Percentiles rank a stretch among this genome's conserved stretches.
Conservation (phyloP, 2,329 filamentous ascomycete genomes). For the Torrubiella hemipterigena region DNA sequence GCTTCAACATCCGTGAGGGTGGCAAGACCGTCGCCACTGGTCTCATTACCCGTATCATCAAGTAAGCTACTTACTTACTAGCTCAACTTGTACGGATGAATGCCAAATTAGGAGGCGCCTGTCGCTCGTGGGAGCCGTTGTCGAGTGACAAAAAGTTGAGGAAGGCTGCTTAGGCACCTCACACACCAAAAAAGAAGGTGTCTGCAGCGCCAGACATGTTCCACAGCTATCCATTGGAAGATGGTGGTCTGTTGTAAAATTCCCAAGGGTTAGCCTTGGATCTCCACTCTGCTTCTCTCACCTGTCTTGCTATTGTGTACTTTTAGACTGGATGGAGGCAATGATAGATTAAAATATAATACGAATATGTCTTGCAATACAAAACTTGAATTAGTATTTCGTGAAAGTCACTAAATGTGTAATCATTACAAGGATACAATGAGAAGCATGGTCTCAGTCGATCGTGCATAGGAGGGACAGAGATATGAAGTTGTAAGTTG, state of each 20-base stretch:
- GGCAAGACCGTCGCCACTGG: constrained; percentile 80
- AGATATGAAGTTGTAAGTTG: too few relatives aligned
- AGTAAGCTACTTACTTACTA: too few relatives aligned
- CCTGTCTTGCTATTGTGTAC: constrained; percentile 23
- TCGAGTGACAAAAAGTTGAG: too few relatives aligned
- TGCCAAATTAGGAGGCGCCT: too few relatives aligned
- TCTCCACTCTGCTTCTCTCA: constrained; percentile 29
- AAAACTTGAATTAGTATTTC: not conserved
- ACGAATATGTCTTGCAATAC: constrained; percentile 3
- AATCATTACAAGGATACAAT: too few relatives aligned
- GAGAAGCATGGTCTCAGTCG: too few relatives aligned
- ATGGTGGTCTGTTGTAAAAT: constrained; percentile 24
- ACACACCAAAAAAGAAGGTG: too few relatives aligned
- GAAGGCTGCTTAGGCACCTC: too few relatives aligned
- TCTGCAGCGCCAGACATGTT: too few relatives aligned
- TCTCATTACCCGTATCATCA: constrained; percentile 62
- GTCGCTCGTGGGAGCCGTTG: too few relatives aligned
- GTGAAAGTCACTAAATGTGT: not conserved
- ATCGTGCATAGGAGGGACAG: too few relatives aligned
- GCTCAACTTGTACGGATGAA: too few relatives aligned
- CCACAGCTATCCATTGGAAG: constrained; percentile 12
- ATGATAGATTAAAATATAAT: constrained; percentile 15
- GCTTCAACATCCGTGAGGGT: constrained; percentile 97
- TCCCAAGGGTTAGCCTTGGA: constrained; percentile 17
- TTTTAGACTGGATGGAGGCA: constrained; percentile 18